Evolutionary conservation across 1,139 yeast genomes (phyloP).

Genomic region (Magnusiomyces fungicola): DNA sequence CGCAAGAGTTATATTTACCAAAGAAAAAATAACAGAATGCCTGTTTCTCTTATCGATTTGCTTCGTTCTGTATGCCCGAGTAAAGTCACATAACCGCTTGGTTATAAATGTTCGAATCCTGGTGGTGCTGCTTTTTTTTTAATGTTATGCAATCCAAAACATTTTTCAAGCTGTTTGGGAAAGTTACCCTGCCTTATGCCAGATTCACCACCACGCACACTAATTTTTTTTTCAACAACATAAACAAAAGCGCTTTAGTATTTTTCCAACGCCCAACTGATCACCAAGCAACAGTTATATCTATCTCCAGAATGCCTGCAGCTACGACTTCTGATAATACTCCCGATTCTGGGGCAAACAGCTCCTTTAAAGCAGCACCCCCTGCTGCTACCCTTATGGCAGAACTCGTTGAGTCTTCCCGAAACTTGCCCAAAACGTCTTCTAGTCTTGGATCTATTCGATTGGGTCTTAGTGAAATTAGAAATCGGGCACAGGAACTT

Average conservation of each 20-base stretch:
- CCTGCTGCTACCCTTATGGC: constrained; percentile 38
- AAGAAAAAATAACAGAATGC: too few relatives aligned
- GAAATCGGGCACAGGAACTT: constrained; percentile 57
- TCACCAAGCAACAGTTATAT: background rate
- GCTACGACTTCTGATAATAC: constrained; percentile 9
- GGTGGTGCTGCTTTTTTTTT: too few relatives aligned
- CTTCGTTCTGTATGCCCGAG: too few relatives aligned
- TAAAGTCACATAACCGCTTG: too few relatives aligned
- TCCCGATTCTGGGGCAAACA: background rate
- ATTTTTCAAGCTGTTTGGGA: too few relatives aligned
- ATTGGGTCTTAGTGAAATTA: constrained; percentile 69
- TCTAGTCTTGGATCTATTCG: constrained; percentile 66
- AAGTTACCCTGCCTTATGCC: background rate
- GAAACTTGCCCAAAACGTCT: constrained; percentile 57
- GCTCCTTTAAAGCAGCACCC: constrained; percentile 23
- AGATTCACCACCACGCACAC: background rate
- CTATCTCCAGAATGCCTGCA: background rate
- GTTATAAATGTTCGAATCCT: too few relatives aligned
- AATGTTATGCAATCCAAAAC: too few relatives aligned
- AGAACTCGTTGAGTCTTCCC: constrained; percentile 65
- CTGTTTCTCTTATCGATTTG: too few relatives aligned
- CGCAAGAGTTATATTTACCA: too few relatives aligned
- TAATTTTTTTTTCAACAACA: too few relatives aligned
- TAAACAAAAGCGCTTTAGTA: too few relatives aligned
- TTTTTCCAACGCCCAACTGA: background rate